phyloP scores from a whole-genome alignment of 805 yeast genomes.

The Suhomyces faveliae region DNA sequence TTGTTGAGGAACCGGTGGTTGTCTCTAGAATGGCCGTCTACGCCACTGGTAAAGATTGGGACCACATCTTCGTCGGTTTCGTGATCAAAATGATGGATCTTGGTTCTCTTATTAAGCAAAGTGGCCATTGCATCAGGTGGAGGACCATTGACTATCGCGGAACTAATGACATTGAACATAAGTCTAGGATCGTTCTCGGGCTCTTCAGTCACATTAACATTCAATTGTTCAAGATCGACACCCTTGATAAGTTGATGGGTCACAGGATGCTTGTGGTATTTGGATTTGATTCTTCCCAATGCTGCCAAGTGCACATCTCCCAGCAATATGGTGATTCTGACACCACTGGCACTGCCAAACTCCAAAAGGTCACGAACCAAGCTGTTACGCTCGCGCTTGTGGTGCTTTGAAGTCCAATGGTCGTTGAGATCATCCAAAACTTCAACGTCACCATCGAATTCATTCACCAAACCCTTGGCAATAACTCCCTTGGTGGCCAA shows the following conservation, averaged over 20 bases:
- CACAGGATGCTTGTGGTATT: constrained; percentile 42
- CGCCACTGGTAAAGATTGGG: constrained; percentile 63
- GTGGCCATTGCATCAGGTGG: constrained; percentile 87
- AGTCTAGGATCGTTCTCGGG: constrained; percentile 74
- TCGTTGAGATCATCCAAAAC: constrained; percentile 90
- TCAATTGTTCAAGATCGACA: constrained; percentile 33
- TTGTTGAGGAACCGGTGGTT: constrained; percentile 59
- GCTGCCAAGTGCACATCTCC: constrained; percentile 95
- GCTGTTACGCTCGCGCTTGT: constrained; percentile 79
- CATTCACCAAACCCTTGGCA: constrained; percentile 76
- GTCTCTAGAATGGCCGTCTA: constrained; percentile 47
- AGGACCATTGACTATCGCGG: constrained; percentile 90
- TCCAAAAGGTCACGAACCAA: constrained; percentile 60
- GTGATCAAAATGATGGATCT: constrained; percentile 62
- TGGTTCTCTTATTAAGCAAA: constrained; percentile 65
- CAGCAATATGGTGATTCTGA: constrained; percentile 77
- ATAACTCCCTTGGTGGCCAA: constrained; percentile 57
- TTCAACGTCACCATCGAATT: constrained; percentile 89
- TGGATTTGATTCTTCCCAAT: constrained; percentile 70
- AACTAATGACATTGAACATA: constrained; percentile 79
- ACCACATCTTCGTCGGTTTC: constrained; percentile 77
- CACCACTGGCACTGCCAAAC: constrained; percentile 61
- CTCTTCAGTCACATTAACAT: constrained; percentile 37
- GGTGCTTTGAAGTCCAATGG: constrained; percentile 93
- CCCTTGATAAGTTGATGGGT: constrained; percentile 21